Conservation (phyloP, 306 rosid genomes). For the Cucumis cinereus region DNA sequence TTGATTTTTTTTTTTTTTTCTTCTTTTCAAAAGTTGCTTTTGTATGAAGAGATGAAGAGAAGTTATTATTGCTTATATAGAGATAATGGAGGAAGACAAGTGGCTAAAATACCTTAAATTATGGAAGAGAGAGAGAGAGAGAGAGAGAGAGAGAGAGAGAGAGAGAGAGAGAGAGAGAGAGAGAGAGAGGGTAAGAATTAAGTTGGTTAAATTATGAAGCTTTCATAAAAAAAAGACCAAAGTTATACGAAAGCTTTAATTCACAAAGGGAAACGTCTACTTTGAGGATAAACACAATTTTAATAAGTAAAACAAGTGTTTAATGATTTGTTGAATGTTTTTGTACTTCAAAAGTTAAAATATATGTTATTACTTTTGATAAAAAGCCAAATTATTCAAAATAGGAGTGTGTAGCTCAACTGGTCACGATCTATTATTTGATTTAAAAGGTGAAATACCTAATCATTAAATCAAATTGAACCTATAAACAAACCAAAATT, state of each 20-base stretch:
- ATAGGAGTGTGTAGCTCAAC: no score
- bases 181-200: neutral
- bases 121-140: neutral
- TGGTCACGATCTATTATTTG: no score
- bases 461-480: no score
- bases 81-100: neutral
- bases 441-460: no score
- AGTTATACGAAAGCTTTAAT: neutral
- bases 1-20: neutral
- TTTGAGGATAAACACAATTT: neutral
- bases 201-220: neutral
- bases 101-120: neutral
- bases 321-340: no score
- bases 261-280: neutral
- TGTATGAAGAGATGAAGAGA: neutral
- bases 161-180: no score
- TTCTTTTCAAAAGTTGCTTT: neutral
- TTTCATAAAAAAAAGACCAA: neutral
- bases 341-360: no score
- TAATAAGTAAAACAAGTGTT: no score
- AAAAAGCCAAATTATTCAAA: no score
- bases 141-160: no score
- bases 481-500: no score
- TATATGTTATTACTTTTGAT: no score
- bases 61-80: neutral